Evolutionary conservation across 169 alveolate species (phyloP).

Genomic region (Plasmodium chabaudi): DNA sequence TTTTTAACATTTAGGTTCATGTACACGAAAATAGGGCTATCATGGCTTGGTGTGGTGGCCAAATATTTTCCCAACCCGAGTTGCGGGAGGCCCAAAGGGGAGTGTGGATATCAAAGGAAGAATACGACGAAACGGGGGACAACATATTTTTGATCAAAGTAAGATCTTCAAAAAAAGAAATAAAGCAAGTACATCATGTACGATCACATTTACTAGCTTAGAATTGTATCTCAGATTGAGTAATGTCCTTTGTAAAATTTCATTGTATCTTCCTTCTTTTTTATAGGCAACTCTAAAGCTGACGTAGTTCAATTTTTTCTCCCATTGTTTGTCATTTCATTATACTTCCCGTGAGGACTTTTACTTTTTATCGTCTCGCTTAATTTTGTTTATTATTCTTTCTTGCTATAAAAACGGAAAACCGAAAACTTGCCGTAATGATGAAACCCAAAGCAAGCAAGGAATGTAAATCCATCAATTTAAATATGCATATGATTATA

Average conservation of each 20-base stretch:
- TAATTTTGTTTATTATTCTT: constrained; percentile 19
- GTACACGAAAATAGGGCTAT: constrained; percentile 63
- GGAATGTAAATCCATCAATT: background rate
- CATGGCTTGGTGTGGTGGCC: constrained; percentile 75
- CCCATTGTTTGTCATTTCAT: background rate
- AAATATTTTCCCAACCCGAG: constrained; percentile 66
- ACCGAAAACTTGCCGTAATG: too few species aligned
- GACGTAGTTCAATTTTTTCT: background rate
- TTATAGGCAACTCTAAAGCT: constrained; percentile 74
- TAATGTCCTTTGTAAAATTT: background rate
- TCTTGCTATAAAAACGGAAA: constrained; percentile 38
- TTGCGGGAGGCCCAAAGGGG: constrained; percentile 76
- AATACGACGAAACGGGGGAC: constrained; percentile 79
- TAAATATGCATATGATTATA: background rate
- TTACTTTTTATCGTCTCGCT: constrained; percentile 12
- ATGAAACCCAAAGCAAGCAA: background rate
- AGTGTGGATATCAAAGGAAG: constrained; percentile 81
- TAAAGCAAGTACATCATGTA: constrained; percentile 1
- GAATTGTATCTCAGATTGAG: background rate
- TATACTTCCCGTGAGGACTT: background rate
- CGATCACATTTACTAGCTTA: background rate
- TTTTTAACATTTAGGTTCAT: constrained; percentile 36
- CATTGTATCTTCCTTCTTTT: background rate
- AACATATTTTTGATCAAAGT: constrained; percentile 76
- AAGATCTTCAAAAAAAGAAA: background rate